Evolutionary conservation across 148 eudicot genomes (phyloP), one percentile per base, ranked within the genome.

Genomic region (Euryodendron excelsum): DNA sequence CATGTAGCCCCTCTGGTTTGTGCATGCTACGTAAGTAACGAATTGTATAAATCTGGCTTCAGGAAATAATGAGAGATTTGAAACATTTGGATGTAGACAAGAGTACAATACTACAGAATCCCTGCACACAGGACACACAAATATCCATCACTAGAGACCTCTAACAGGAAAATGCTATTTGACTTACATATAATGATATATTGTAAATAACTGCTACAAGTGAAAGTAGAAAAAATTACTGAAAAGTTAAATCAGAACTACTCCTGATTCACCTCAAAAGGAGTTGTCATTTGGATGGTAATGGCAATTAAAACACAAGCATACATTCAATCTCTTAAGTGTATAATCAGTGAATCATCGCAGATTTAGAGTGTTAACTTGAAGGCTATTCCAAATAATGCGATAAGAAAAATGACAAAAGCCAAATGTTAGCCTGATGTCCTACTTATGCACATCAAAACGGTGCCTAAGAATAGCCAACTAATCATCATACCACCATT

Each of bases 71-170:
- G 73, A 66, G 25, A 33, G 33, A 39, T 45, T 36, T 28, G 72
- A 61, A 76, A 61, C 50, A 33, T 59, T 78, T 59, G 74, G 37
- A 37, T 34, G 72, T 25, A 81, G 58, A 50, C 62, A 58, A 60
- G 55, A 62, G 36, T 23, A 75, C 50, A 34, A 30, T 34, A 63
- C 47, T 12, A 72, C 21, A 65, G 48, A 71, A 41, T 76, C 72
- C 80, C 88, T 86, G 86, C 84, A 79, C 30, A 53, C 21, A 76
- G 25, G 6, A 62, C 2, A 45, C 20, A 34, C 3, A 44, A 67
- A 55, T 12, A 48, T 37, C 5, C 41, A 55, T 70, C 75, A 69
- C 47, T 39, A 56, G 27, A 69, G 23, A 28, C 6, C 30, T 59
- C 52, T n/a, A 41, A 58, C 28, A 47, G 5, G 41, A 12, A 56